Evolutionary conservation across 1,284 basidiomycete species (phyloP), one percentile per base, ranked within the genome.

Genomic region (Ustilago loliicola): DNA sequence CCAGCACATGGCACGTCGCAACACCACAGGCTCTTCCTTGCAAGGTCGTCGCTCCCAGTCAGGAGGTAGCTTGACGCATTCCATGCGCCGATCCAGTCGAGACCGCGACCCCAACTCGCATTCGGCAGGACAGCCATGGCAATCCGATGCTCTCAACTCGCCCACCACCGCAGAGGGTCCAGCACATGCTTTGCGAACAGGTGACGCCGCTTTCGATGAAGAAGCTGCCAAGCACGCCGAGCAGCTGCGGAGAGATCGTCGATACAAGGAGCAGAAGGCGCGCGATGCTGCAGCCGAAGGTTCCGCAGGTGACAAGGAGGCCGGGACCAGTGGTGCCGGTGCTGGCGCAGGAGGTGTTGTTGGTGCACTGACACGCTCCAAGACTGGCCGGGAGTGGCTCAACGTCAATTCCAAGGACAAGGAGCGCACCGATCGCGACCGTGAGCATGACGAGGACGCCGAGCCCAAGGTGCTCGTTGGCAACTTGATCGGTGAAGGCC

Each of bases 401-500:
- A 66, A 55, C 13, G 71, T 65, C 59, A 65, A 66, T n/a, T 52
- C 50, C 2, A 65, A 66, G 10, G 66, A 71, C 23, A 71, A 42
- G 45, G 66, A 70, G 61, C 68, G 70, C 40, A 53, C 25, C 57
- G 70, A 72, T 25, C 70, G 61, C 23, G 64, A 70, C 11, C 55
- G 55, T 3, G 71, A 71, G 48, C 66, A 64, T 9, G 74, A 79
- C 8, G 73, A 78, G 15, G 80, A 80, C 13, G 64, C 57, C 36
- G 79, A 77, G 56, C 79, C 81, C 36, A 74, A 73, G 30, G 93
- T 93, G 13, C 88, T 97, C 13, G 94, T 98, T 0, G 96, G 96
- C 10, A 98, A 98, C 86, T 87, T 98, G 79, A 98, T 99, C 75
- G 94, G 94, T 42, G 96, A 98, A 86, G 96, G 92, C 80, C 96